A percentile compares a stretch with the other conserved stretches of the same genome.
Conservation (phyloP, 164 flowering plant species). For the Vitis rotundifolia region DNA sequence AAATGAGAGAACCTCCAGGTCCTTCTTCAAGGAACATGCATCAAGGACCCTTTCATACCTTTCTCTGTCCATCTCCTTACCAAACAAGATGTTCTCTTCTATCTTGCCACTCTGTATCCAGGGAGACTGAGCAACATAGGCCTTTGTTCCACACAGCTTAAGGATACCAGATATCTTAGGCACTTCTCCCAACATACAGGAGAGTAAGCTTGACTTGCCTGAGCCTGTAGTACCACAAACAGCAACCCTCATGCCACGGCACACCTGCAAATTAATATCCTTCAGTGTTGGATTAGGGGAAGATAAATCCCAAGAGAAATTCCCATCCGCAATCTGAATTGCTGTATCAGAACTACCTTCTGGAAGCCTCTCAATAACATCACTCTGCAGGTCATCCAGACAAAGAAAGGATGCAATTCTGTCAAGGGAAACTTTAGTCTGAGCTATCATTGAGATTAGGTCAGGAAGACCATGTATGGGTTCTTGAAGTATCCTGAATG, state of each 20-base stretch:
- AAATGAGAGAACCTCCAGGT: no score
- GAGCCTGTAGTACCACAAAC: slow-evolving; percentile 79
- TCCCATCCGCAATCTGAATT: slow-evolving; percentile 57
- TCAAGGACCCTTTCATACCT: no score
- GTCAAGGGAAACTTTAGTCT: slow-evolving; percentile 75
- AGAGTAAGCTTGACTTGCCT: slow-evolving; percentile 63
- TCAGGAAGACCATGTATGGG: slow-evolving; percentile 65
- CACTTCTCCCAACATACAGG: slow-evolving; percentile 59
- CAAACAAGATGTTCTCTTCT: no score
- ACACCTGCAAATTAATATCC: slow-evolving; percentile 49
- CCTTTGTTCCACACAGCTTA: no score
- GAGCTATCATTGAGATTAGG: slow-evolving; percentile 58
- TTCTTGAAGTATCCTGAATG: slow-evolving; percentile 68
- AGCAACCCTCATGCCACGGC: slow-evolving; percentile 68
- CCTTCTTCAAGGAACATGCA: no score
- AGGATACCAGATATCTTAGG: neutral
- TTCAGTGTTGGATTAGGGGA: slow-evolving; percentile 40
- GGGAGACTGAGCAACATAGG: no score
- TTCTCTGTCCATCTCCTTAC: no score
- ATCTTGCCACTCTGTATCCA: no score
- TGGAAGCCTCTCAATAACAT: slow-evolving; percentile 49
- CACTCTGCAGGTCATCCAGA: slow-evolving; percentile 50
- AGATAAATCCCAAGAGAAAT: slow-evolving; percentile 49
- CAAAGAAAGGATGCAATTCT: slow-evolving; percentile 62
- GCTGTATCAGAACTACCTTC: slow-evolving; percentile 43